Percentiles rank a stretch among this genome's conserved stretches.
These are phyloP conservation scores for Aureobasidium melanogenum DNA, from an alignment of 2,329 filamentous ascomycete species.

Conservation along the genomic window DNA sequence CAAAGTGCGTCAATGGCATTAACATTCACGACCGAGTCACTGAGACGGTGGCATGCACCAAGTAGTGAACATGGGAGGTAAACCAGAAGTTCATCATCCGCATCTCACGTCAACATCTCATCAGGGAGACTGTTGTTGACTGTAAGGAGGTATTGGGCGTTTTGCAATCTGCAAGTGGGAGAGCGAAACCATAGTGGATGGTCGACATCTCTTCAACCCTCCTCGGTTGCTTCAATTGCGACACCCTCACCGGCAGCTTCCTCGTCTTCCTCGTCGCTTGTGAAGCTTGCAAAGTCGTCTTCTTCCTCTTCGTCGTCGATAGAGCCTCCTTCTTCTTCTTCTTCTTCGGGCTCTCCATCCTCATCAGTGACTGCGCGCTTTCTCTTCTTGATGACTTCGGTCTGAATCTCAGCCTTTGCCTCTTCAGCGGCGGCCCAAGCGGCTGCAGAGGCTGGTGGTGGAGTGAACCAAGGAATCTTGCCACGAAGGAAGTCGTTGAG, in stretches of 20 bases:
- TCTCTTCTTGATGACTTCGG: slow-evolving; percentile 75
- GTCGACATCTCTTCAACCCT: background rate
- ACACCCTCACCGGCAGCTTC: slow-evolving; percentile 1
- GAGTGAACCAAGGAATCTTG: slow-evolving; percentile 93
- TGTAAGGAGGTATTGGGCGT: background rate
- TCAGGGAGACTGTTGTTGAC: background rate
- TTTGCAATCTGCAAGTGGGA: background rate
- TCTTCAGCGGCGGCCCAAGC: slow-evolving; percentile 44
- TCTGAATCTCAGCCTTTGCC: slow-evolving; percentile 67
- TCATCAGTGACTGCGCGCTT: slow-evolving; percentile 44
- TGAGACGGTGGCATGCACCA: background rate
- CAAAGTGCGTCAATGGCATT: background rate
- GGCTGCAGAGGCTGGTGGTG: slow-evolving; percentile 50
- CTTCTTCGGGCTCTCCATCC: slow-evolving; percentile 19
- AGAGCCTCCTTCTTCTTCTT: slow-evolving; percentile 15
- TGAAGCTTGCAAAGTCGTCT: slow-evolving; percentile 19
- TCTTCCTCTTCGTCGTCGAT: slow-evolving; percentile 43
- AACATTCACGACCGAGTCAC: background rate
- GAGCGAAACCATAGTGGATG: background rate
- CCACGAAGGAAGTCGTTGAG: slow-evolving; percentile 92
- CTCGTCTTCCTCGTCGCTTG: slow-evolving; percentile 20
- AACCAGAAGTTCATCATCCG: background rate
- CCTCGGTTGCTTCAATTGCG: background rate
- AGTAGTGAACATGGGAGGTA: background rate
- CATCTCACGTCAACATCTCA: background rate